phyloP scores from a whole-genome alignment of 108 stramenopile species.

The Ochromonas danica region DNA sequence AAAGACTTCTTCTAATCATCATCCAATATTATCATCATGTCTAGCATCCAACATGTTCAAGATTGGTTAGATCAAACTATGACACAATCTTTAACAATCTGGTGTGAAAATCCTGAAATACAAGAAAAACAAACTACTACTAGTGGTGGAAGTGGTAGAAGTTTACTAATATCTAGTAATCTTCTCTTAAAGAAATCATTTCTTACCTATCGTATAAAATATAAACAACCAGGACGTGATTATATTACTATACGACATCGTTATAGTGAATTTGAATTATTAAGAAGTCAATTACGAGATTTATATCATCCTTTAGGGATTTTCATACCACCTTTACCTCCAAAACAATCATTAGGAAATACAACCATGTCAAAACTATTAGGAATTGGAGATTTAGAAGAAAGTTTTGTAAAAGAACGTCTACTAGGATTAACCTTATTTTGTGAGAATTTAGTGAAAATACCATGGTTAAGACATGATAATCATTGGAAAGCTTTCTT shows the following conservation, averaged over 20 bases:
- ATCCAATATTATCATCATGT: no score
- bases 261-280: constrained; percentile 20
- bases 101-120: constrained; percentile 22
- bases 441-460: not conserved
- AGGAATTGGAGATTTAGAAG: not conserved
- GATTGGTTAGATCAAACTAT: not conserved
- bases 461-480: not conserved
- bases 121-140: not conserved
- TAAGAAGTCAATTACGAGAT: not conserved
- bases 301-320: not conserved
- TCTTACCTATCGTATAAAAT: not conserved
- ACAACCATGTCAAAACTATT: constrained; percentile 9
- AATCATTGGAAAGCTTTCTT: constrained; percentile 7
- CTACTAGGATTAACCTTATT: not conserved
- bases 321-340: not conserved
- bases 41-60: not conserved
- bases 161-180: not conserved
- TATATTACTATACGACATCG: not conserved
- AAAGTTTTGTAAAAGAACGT: not conserved
- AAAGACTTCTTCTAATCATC: no score
- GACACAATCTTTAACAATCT: not conserved
- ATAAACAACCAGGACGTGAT: constrained; percentile 26
- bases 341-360: not conserved
- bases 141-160: not conserved
- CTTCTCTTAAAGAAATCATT: not conserved